Base-by-base conservation (phyloP, 306 rosid genomes). In the Cajanus cajan region DNA sequence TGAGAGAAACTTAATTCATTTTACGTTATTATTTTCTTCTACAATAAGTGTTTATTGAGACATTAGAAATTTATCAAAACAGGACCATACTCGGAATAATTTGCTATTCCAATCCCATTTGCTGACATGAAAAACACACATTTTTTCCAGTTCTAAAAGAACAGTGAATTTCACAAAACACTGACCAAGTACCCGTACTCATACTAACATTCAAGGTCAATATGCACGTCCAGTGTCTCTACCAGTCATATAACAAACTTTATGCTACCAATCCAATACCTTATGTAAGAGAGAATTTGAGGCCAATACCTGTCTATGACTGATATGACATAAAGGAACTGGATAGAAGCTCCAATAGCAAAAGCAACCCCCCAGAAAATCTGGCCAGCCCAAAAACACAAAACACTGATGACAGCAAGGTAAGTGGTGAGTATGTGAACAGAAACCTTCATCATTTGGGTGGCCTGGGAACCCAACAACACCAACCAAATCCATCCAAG, bases 401-500 rank as follows among this genome's bases (percentile, higher is more conserved):
- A 86, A 82, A 96, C 99, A 84, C 99, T 91, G 21, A 96, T 76
- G 47, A 96, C 98, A 78, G 98, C 97, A 68, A 96, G 96, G 82
- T 91, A 96, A 12, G 99, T 96, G 47, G 98, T 91, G 81, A 96
- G 85, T 69, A 96, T 88, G 84, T 96, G 99, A 64, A 93, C 94
- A 13, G 94, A 84, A 21, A 96, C 77, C 83, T 96, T 96, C 96
- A 96, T 96, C 90, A 91, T 89, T 55, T 89, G 90, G 82, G 88
- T 89, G 6, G 93, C 93, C 37, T 81, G 85, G 36, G 93, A 96
- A 73, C 97, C 92, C 82, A 93, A 87, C 73, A 93, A 83, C 65
- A 93, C 71, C 88, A 96, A 63, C 99, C 98, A 96, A 86, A 78
- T 82, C 93, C 90, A 89, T 36, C 97, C 99, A 66, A 96, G 92